Percentiles rank a stretch among this genome's conserved stretches.
phyloP scores from a whole-genome alignment of 169 alveolate species.

The Besnoitia besnoiti region DNA sequence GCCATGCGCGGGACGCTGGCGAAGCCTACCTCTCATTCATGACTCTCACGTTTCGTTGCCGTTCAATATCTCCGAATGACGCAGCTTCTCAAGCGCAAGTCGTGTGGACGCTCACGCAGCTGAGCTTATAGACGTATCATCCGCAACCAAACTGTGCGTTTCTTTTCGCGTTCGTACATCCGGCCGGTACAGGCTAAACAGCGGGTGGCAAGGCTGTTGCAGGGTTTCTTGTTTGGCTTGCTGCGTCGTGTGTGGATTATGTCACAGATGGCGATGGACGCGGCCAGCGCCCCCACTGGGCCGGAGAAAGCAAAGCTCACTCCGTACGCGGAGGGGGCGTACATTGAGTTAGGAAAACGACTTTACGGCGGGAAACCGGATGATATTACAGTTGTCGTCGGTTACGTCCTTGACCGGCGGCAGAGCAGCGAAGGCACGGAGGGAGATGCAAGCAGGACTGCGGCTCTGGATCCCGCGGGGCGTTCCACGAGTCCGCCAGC shows the following conservation, averaged over 20 bases:
- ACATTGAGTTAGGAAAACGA: slow-evolving; percentile 71
- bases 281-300: slow-evolving; percentile 23
- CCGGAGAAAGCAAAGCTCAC: slow-evolving; percentile 66
- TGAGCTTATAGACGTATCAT: too few relatives aligned
- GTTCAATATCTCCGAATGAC: too few relatives aligned
- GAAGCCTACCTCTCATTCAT: too few relatives aligned
- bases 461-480: background rate
- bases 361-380: slow-evolving; percentile 80
- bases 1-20: background rate
- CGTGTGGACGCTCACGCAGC: too few relatives aligned
- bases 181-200: too few relatives aligned
- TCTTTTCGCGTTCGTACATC: too few relatives aligned
- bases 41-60: too few relatives aligned
- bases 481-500: too few relatives aligned
- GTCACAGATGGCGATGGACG: slow-evolving; percentile 53
- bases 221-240: slow-evolving; percentile 50
- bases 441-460: background rate
- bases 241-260: slow-evolving; percentile 52
- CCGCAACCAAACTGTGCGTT: too few relatives aligned
- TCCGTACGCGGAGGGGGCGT: slow-evolving; percentile 75
- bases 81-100: too few relatives aligned
- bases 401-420: slow-evolving; percentile 62
- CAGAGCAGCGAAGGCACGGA: background rate
- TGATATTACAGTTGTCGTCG: slow-evolving; percentile 78
- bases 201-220: too few relatives aligned